A percentile compares a stretch with the other conserved stretches of the same genome.
Evolutionary conservation across 345 rosid genomes (phyloP).

Genomic region (Linum tenue): DNA sequence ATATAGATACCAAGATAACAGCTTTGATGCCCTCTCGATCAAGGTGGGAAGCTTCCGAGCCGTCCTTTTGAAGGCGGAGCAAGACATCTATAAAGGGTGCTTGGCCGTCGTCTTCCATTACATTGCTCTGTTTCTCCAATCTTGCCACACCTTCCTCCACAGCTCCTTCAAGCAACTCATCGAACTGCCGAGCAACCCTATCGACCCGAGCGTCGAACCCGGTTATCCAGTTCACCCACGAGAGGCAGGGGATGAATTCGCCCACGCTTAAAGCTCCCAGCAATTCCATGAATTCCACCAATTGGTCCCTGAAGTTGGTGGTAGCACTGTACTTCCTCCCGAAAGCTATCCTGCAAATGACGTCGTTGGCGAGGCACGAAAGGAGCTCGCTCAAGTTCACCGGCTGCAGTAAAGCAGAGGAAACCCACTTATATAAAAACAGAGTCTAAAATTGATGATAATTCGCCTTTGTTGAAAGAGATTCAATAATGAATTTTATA

Average conservation of each 20-base stretch:
- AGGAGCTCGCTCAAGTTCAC: slow-evolving; percentile 16
- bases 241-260: not conserved
- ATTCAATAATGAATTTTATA: too few species aligned
- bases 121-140: too few species aligned
- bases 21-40: too few species aligned
- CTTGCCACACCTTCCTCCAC: not conserved
- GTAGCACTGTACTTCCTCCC: slow-evolving; percentile 13
- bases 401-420: not conserved
- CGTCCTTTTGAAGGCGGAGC: too few species aligned
- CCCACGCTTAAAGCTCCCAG: not conserved
- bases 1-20: too few species aligned
- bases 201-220: not conserved
- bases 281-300: slow-evolving; percentile 4
- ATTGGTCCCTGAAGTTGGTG: slow-evolving; percentile 2
- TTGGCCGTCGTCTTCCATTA: too few species aligned
- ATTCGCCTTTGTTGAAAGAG: too few species aligned
- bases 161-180: not conserved
- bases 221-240: not conserved
- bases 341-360: slow-evolving; percentile 9
- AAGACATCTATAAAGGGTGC: too few species aligned
- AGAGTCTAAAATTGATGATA: too few species aligned
- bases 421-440: not conserved
- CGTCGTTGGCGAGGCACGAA: slow-evolving; percentile 2
- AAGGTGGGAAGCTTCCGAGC: too few species aligned
- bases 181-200: not conserved